Base-by-base conservation (phyloP, 2,329 filamentous ascomycete species). In the Didymella sp. region DNA sequence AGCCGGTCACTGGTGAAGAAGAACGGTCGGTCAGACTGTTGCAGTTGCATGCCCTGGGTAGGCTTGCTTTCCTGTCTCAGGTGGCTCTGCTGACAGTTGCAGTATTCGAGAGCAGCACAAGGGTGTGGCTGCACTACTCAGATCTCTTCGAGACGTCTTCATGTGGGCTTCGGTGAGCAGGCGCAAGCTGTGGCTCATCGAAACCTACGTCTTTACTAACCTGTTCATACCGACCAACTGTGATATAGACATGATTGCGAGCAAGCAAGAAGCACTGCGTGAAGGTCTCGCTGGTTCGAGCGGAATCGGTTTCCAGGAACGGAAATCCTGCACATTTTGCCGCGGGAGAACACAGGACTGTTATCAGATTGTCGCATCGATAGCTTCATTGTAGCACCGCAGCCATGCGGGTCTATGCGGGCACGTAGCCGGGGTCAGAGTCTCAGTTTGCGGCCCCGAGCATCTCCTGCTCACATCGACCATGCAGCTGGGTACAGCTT, bases 401-500 rank as follows among this genome's bases (percentile, higher is more conserved):
- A 27, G 45, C 15, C 37, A 43, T 48, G 43, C 43, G 38, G 43
- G 43, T 27, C 33, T 22, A 43, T 45, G 40, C 40, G 44, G 30
- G 28, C 42, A 43, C 11, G 35, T 13, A 24, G 37, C 37, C 24
- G 25, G 43, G 41, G 41, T 51, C 41, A 51, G 27, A 47, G 37
- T 56, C 22, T 43, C 43, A 51, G 17, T 5, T 46, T 35, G 15
- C 43, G 43, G 37, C 31, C 31, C 54, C 48, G 54, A 57, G 35
- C 54, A 57, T 57, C 24, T 52, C 54, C 54, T 48, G 43, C 31
- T 42, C 30, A 27, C 43, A 43, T 47, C 24, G 24, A 19, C 21
- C 28, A 47, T 43, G 42, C 43, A 46, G 24, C 47, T 46, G 40
- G 31, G 38, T 21, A 27, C 41, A 21, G 45, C 19, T 22, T 28